Evolutionary conservation across 2,329 filamentous ascomycete species (phyloP), one percentile per base, ranked within the genome.

Genomic region (Aulographum hederae): DNA sequence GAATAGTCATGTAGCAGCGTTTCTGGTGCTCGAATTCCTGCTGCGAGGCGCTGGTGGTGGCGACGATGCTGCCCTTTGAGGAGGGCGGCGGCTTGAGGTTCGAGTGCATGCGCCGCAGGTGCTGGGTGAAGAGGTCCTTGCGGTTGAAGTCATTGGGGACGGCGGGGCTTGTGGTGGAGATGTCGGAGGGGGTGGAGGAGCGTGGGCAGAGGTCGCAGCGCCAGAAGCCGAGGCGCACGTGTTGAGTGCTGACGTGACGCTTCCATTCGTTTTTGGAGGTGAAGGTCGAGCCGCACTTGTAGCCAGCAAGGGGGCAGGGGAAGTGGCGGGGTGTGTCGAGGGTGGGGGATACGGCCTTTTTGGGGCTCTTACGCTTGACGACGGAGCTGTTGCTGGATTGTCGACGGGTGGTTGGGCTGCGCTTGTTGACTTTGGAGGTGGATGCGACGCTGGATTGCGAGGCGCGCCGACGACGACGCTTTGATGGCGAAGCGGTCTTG

Each of bases 221-320:
- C 69, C 75, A 94, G 53, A 73, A 78, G 28, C 67, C 58, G 3
- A 80, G 60, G 33, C 74, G 68, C 15, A 93, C 60, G 46, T 95
- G 86, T 46, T 92, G 78, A 0, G 77, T 78, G 19, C 63, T 58
- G 43, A 86, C 71, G 47, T 95, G 86, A 0, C 86, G 72, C 52
- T 94, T 94, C 86, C 86, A 94, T 51, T 94, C 85, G 48, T 93
- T 93, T 57, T 92, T 93, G 41, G 67, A 74, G 3, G 67, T 65
- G 46, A 93, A 93, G 1, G 65, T 72, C 2, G 72, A 69, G 1
- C 38, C 40, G 54, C 86, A 95, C 20, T 77, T 78, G 34, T 84
- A 89, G 34, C 69, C 73, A 18, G 68, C 60, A 49, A 94, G 84
- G 34, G 81, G 72, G 51, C 86, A 95, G 16, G 65, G 61, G 45